Base-by-base conservation (phyloP, 306 rosid species). In the Vachellia collinsii region DNA sequence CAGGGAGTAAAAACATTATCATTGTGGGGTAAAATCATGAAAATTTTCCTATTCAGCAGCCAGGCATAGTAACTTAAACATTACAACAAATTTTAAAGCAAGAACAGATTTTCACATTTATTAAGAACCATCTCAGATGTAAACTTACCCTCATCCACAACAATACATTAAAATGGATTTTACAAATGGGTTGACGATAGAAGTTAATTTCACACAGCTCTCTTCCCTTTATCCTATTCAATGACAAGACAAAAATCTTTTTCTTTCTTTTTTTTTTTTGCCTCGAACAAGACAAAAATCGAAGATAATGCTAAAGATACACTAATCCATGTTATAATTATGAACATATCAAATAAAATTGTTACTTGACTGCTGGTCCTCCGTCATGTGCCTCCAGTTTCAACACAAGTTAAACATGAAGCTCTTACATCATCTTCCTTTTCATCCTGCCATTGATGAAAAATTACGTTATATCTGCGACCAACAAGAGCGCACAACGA, bases 261-360 rank as follows among this genome's bases (percentile, higher is more conserved):
- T n/a, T n/a, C n/a, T n/a, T n/a, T n/a, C n/a, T n/a, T n/a, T n/a
- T n/a, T n/a, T n/a, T n/a, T n/a, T n/a, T n/a, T n/a, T n/a, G n/a
- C n/a, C n/a, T n/a, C n/a, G n/a, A n/a, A 37, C 87, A 80, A 43
- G 82, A 76, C 85, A 90, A 84, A 88, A 90, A 87, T 86, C 86
- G 74, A 83, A 84, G 72, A 72, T 20, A 83, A 86, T n/a, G 74
- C 47, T 78, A 58, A 81, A 83, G 77, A 80, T 84, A 86, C 89
- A 82, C 74, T 77, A 70, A 68, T 65, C 86, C 87, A 83, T 80
- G 75, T 59, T 39, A 75, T 83, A 68, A 72, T 29, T 80, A 74
- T 86, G 71, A 85, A 81, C 74, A 72, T 75, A 71, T 43, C 71
- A 76, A 71, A 81, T 48, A 81, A 76, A 82, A 82, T 13, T 87